Conservation (phyloP, 2,329 filamentous ascomycete species). For the Arthrinium puccinioides region DNA sequence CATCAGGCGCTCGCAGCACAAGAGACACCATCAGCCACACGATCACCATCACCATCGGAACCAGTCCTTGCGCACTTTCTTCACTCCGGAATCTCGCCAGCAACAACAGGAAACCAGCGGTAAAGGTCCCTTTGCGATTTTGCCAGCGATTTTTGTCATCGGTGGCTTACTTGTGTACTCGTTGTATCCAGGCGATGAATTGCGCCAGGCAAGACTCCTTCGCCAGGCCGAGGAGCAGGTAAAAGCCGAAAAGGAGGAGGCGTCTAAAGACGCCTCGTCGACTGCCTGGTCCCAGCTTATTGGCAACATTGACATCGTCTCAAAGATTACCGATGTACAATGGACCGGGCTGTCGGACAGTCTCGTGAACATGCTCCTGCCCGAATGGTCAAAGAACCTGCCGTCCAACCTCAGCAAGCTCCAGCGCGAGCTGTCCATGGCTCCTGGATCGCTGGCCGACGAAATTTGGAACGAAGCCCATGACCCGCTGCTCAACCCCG, state of each 20-base stretch:
- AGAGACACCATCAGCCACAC: neutral
- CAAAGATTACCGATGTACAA: slow-evolving; percentile 45
- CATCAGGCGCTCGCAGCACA: neutral
- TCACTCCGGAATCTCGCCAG: slow-evolving; percentile 13
- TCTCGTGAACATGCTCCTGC: slow-evolving; percentile 66
- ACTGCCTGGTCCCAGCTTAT: slow-evolving; percentile 43
- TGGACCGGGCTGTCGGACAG: slow-evolving; percentile 48
- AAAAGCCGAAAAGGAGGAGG: slow-evolving; percentile 6
- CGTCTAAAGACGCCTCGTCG: slow-evolving; percentile 7
- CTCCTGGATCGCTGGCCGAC: slow-evolving; percentile 79
- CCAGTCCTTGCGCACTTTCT: slow-evolving; percentile 17
- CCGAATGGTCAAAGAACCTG: slow-evolving; percentile 72
- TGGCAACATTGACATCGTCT: slow-evolving; percentile 43
- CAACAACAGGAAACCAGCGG: slow-evolving; percentile 12
- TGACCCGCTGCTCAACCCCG: slow-evolving; percentile 75
- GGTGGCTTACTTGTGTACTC: slow-evolving; percentile 29
- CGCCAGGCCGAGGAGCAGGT: slow-evolving; percentile 8
- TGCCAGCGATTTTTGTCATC: slow-evolving; percentile 22
- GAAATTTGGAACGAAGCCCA: slow-evolving; percentile 92
- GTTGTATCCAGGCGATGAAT: slow-evolving; percentile 30
- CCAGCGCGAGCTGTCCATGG: slow-evolving; percentile 80
- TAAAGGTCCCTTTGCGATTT: slow-evolving; percentile 19
- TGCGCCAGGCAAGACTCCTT: slow-evolving; percentile 15
- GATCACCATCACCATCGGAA: neutral
- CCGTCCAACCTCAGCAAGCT: slow-evolving; percentile 76